Evolutionary conservation across 2,329 filamentous ascomycete species (phyloP).

Genomic region (Massarina eburnea): DNA sequence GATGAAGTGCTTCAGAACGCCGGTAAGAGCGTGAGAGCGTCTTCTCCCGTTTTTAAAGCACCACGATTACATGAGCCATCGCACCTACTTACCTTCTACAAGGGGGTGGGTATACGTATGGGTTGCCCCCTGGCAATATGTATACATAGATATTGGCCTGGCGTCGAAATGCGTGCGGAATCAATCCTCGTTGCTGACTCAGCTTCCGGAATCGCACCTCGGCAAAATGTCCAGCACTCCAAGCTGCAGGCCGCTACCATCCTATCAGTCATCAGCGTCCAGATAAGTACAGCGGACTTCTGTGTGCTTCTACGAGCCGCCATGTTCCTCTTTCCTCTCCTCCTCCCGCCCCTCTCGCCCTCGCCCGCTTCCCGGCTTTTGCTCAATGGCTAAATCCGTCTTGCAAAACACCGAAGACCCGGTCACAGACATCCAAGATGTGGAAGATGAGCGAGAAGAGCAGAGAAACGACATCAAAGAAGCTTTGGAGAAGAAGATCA

Average conservation of each 20-base stretch:
- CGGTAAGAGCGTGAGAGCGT: no score
- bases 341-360: constrained; percentile 2
- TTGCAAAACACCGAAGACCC: constrained; percentile 6
- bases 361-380: not conserved
- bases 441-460: not conserved
- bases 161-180: no score
- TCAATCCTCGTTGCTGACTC: not conserved
- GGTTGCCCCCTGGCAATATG: no score
- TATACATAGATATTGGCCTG: no score
- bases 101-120: no score
- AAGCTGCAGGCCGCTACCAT: constrained; percentile 1
- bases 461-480: constrained; percentile 9
- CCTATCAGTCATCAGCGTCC: not conserved
- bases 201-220: constrained; percentile 3
- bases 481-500: constrained; percentile 51
- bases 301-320: not conserved
- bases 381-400: constrained; percentile 6
- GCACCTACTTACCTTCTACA: no score
- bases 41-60: no score
- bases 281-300: constrained; percentile 34
- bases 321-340: constrained; percentile 4
- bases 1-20: no score
- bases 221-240: constrained; percentile 1
- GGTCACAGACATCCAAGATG: constrained; percentile 1
- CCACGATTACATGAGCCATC: no score